These are phyloP conservation scores for Discostella stelligeroides DNA, from an alignment of 108 stramenopile genomes.

Conservation along the genomic window DNA sequence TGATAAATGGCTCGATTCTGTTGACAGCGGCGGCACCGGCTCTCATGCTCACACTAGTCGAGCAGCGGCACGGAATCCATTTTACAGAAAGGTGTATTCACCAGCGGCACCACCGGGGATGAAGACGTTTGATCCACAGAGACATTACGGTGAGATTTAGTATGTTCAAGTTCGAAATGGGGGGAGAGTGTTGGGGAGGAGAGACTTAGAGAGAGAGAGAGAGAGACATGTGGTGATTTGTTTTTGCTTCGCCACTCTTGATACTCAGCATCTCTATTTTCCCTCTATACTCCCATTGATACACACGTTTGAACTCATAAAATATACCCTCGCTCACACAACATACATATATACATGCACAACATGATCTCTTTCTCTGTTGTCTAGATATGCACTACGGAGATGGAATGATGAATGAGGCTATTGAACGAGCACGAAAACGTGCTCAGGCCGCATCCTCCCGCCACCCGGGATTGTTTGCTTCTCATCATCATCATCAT, in stretches of 20 bases:
- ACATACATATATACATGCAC: background rate
- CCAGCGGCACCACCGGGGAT: constrained; percentile 74
- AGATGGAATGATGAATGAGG: constrained; percentile 80
- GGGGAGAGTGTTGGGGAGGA: no score
- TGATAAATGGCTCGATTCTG: constrained; percentile 42
- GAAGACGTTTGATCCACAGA: constrained; percentile 74
- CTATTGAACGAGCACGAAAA: constrained; percentile 62
- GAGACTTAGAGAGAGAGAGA: no score
- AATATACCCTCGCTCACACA: background rate
- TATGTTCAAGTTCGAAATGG: no score
- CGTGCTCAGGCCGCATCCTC: constrained; percentile 59
- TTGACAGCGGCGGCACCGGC: constrained; percentile 15
- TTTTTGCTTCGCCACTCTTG: no score
- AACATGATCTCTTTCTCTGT: background rate
- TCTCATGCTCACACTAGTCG: constrained; percentile 49
- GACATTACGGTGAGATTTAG: constrained; percentile 70
- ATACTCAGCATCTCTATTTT: no score
- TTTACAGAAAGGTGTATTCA: constrained; percentile 84
- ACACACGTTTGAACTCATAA: no score
- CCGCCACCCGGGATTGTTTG: constrained; percentile 12
- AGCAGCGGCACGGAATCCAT: constrained; percentile 52
- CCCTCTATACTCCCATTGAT: no score
- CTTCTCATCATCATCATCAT: no score
- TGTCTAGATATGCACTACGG: constrained; percentile 82
- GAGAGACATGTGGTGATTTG: no score